Base-by-base conservation (phyloP, 2,329 filamentous ascomycete species). In the Ascochyta koolunga region DNA sequence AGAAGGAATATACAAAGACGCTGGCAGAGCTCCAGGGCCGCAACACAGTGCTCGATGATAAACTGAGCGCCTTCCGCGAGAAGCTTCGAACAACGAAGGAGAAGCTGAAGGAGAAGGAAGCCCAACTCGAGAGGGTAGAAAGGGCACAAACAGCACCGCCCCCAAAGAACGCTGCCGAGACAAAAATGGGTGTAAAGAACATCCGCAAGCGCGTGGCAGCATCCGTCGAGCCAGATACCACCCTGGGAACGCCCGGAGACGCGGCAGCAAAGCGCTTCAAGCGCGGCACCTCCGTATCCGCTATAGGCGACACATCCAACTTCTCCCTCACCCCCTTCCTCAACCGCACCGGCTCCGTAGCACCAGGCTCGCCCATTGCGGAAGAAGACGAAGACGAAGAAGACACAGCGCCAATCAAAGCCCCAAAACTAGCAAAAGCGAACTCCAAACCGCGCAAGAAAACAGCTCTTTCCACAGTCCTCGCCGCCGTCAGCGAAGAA, bases 311-410 rank as follows among this genome's bases (percentile, higher is more conserved):
- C 69, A 97, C 96, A 74, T 97, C 93, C 0, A 87, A 84, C 2
- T 97, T 98, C 74, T 96, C 92, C 4, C 91, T 97, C 60, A 98
- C 93, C 0, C 93, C 93, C 0, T 97, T 96, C 79, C 80, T 98
- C 57, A 96, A 93, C 73, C 86, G 88, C 44, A 88, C 85, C 22
- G 86, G 82, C 56, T 87, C 80, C 59, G 77, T 88, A 13, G 75
- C 77, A n/a, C 76, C 78, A 6, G 78, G 78, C 22, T 74, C 65
- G 53, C 73, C 75, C 25, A 79, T 74, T 25, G 64, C 70, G n/a
- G 72, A 72, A 37, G 67, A 71, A 29, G 66, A 68, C 21, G 64
- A 67, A 22, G 62, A 66, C 2, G 56, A 65, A 22, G 62, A 65
- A 32, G 66, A 71, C 42, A 22, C 13, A 13, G 35, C 35, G 1